These are phyloP conservation scores for Chalciporus chontae DNA, from an alignment of 768 basidiomycete genomes.

Conservation along the genomic window DNA sequence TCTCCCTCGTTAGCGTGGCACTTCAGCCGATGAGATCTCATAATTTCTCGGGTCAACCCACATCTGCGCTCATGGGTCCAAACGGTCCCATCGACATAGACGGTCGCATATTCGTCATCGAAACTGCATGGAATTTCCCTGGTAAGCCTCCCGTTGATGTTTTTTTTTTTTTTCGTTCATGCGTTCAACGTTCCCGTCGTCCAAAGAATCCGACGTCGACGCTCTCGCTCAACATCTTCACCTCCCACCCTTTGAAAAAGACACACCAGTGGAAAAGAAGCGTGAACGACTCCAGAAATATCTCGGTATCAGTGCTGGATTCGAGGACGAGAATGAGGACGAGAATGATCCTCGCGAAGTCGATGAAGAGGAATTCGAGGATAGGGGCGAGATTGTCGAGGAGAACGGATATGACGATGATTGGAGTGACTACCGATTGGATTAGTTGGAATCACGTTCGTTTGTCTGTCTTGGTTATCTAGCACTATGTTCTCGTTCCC, in stretches of 20 bases:
- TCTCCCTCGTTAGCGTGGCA: background rate
- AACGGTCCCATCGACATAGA: background rate
- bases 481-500: background rate
- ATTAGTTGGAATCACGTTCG: background rate
- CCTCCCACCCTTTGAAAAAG: background rate
- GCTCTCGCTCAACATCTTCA: background rate
- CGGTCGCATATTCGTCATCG: background rate
- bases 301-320: background rate
- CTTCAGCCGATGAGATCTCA: background rate
- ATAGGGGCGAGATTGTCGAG: background rate
- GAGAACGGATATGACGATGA: background rate
- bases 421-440: background rate
- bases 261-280: background rate
- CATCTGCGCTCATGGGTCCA: background rate
- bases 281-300: background rate
- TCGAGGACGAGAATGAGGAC: background rate
- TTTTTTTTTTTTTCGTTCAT: background rate
- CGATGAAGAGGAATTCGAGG: background rate
- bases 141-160: background rate
- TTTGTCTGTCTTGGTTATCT: background rate
- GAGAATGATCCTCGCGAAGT: background rate
- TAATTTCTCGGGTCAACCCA: background rate
- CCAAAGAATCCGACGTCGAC: background rate
- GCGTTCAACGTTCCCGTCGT: background rate
- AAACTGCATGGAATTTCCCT: background rate